Conservation (phyloP, 176 grass and related monocot species). For the Avena atlantica region DNA sequence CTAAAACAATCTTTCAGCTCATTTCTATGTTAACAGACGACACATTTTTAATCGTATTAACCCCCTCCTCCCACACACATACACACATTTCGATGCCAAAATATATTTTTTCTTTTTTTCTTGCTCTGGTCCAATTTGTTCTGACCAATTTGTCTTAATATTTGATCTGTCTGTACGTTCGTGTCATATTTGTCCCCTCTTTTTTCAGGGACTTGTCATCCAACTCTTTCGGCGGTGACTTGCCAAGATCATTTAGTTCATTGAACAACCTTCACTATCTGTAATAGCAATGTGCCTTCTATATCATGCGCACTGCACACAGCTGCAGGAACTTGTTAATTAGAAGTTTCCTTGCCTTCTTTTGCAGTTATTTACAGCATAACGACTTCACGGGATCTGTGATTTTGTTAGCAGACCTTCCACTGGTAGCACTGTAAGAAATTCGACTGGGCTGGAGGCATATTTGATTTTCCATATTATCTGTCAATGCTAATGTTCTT, state of each 20-base stretch:
- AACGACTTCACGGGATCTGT: slow-evolving; percentile 90
- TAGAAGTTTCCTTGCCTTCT: slow-evolving; percentile 27
- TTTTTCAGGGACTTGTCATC: slow-evolving; percentile 85
- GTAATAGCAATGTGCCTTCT: slow-evolving; percentile 54
- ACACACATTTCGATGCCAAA: slow-evolving; percentile 38
- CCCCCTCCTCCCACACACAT: not conserved
- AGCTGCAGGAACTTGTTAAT: slow-evolving; percentile 30
- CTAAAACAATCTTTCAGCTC: slow-evolving; percentile 11
- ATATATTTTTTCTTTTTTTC: not conserved
- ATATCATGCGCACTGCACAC: slow-evolving; percentile 38
- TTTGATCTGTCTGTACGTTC: slow-evolving; percentile 4
- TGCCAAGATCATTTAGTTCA: slow-evolving; percentile 80
- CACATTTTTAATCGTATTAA: slow-evolving; percentile 4
- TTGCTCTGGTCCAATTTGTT: not conserved
- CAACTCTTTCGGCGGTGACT: slow-evolving; percentile 73
- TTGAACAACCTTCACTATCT: slow-evolving; percentile 73
- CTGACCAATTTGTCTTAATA: not conserved
- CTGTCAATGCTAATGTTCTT: slow-evolving; percentile 30
- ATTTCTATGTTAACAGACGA: slow-evolving; percentile 30
- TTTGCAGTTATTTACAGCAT: slow-evolving; percentile 83
- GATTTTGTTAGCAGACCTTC: slow-evolving; percentile 75
- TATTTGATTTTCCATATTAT: slow-evolving; percentile 34
- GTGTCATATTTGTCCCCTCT: not conserved
- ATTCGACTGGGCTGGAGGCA: slow-evolving; percentile 12
- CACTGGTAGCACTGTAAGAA: slow-evolving; percentile 84